A percentile compares a stretch with the other conserved stretches of the same genome.
Conservation (phyloP, 805 yeast species). For the Candida parachauliodes region DNA sequence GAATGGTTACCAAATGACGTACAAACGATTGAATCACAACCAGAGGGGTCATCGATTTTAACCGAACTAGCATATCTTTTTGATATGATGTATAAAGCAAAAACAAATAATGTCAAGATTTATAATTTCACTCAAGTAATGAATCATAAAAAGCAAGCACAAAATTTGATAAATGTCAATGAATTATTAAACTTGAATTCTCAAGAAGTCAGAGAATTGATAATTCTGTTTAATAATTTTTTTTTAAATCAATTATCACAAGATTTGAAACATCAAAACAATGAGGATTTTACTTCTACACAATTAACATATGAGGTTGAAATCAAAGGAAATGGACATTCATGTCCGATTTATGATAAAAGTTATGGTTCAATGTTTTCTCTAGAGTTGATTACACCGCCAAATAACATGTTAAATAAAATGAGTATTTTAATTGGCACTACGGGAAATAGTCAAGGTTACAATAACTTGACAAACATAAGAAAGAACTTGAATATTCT, state of each 20-base stretch:
- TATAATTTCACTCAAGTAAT: slow-evolving; percentile 61
- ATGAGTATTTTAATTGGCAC: slow-evolving; percentile 15
- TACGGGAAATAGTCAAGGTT: slow-evolving; percentile 4
- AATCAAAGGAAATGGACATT: slow-evolving; percentile 29
- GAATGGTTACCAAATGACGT: slow-evolving; percentile 44
- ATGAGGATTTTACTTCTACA: slow-evolving; percentile 29
- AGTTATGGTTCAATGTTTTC: slow-evolving; percentile 21
- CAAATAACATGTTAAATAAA: slow-evolving; percentile 22
- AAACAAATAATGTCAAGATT: slow-evolving; percentile 75
- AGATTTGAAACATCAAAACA: slow-evolving; percentile 43
- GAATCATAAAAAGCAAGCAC: slow-evolving; percentile 41
- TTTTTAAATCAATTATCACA: slow-evolving; percentile 48
- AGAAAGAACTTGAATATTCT: slow-evolving; percentile 38
- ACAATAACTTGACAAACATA: slow-evolving; percentile 6
- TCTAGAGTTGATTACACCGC: slow-evolving; percentile 43
- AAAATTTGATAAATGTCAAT: slow-evolving; percentile 53
- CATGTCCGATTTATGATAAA: slow-evolving; percentile 35
- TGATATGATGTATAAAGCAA: slow-evolving; percentile 86
- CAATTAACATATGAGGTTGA: slow-evolving; percentile 44
- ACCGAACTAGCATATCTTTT: slow-evolving; percentile 84
- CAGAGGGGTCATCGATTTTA: slow-evolving; percentile 51
- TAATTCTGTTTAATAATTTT: slow-evolving; percentile 58
- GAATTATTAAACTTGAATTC: slow-evolving; percentile 43
- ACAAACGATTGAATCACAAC: slow-evolving; percentile 28
- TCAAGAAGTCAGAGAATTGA: slow-evolving; percentile 38